phyloP scores from a whole-genome alignment of 306 rosid genomes.

The Fagus sylvatica region DNA sequence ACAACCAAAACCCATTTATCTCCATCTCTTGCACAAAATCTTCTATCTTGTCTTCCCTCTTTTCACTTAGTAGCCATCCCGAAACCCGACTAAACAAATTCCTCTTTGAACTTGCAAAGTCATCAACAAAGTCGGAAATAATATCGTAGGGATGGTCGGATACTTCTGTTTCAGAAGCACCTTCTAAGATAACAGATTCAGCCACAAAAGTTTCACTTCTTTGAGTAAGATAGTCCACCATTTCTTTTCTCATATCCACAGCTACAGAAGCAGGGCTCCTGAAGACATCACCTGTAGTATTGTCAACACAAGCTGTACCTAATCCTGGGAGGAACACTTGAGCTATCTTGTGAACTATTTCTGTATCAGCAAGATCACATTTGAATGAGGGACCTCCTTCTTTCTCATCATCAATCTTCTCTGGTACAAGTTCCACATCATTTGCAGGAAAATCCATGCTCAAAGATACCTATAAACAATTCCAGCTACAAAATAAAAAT shows the following conservation, averaged over 20 bases:
- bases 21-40: slow-evolving; percentile 85
- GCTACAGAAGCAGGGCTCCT: slow-evolving; percentile 69
- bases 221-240: slow-evolving; percentile 59
- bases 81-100: slow-evolving; percentile 74
- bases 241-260: slow-evolving; percentile 68
- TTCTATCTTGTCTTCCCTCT: slow-evolving; percentile 83
- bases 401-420: slow-evolving; percentile 63
- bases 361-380: slow-evolving; percentile 69
- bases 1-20: slow-evolving; percentile 68
- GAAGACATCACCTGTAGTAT: slow-evolving; percentile 70
- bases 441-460: slow-evolving; percentile 44
- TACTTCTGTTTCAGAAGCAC: slow-evolving; percentile 46
- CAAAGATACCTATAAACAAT: slow-evolving; percentile 42
- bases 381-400: slow-evolving; percentile 40
- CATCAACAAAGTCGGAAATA: slow-evolving; percentile 72
- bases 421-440: slow-evolving; percentile 49
- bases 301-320: slow-evolving; percentile 76
- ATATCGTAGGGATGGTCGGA: slow-evolving; percentile 72
- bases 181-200: slow-evolving; percentile 61
- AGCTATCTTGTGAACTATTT: slow-evolving; percentile 69
- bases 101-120: slow-evolving; percentile 59
- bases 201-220: slow-evolving; percentile 79
- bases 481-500: background rate
- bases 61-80: slow-evolving; percentile 74
- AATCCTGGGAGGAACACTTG: slow-evolving; percentile 74